These are phyloP conservation scores for Tylopilus sp. DNA, from an alignment of 1,284 basidiomycete genomes.

Conservation along the genomic window DNA sequence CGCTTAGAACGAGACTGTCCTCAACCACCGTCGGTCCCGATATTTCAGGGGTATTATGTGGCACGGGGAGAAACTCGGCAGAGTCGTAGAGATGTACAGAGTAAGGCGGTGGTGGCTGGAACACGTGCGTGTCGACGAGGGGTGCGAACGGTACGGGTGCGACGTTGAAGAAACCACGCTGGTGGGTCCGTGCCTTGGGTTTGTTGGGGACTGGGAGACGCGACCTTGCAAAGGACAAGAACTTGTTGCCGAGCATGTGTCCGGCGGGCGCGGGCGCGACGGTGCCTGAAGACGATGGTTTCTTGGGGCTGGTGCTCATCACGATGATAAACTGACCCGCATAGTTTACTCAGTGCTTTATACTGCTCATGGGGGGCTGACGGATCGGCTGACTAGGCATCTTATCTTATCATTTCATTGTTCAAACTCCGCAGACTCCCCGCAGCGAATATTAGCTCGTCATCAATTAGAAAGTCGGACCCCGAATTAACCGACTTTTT, in stretches of 20 bases:
- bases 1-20: background rate
- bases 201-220: slow-evolving; percentile 21
- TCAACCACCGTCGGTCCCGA: background rate
- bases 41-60: slow-evolving; percentile 27
- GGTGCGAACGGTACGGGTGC: slow-evolving; percentile 29
- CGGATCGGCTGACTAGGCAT: background rate
- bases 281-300: slow-evolving; percentile 10
- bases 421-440: background rate
- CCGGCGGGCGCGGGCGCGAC: slow-evolving; percentile 13
- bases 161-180: slow-evolving; percentile 12
- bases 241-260: slow-evolving; percentile 16
- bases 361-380: slow-evolving; percentile 1
- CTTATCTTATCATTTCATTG: no score
- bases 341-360: background rate
- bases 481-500: no score
- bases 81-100: slow-evolving; percentile 11
- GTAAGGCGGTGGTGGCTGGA: slow-evolving; percentile 30
- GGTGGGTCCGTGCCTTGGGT: slow-evolving; percentile 11
- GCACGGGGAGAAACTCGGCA: slow-evolving; percentile 16
- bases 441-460: no score
- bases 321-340: background rate
- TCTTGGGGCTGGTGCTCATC: slow-evolving; percentile 15
- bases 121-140: slow-evolving; percentile 23
- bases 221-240: slow-evolving; percentile 23
- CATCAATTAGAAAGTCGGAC: no score